These are phyloP conservation scores for Phyllosticta citriasiana DNA, from an alignment of 2,329 filamentous ascomycete genomes.

Conservation along the genomic window DNA sequence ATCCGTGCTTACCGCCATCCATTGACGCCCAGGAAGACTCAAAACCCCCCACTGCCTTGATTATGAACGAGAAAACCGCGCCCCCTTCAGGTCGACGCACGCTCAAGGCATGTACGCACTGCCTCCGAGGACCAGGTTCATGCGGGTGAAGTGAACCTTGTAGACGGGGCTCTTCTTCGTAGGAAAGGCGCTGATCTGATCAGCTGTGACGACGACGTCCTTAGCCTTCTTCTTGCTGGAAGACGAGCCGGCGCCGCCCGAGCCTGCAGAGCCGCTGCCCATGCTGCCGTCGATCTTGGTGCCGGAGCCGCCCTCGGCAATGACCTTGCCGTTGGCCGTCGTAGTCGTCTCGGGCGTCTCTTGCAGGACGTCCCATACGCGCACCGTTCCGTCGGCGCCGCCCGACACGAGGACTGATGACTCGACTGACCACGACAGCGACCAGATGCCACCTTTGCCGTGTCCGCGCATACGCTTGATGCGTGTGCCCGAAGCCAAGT, in stretches of 20 bases:
- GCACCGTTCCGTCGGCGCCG: conserved; percentile 83
- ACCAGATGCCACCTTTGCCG: conserved; percentile 87
- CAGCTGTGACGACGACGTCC: conserved; percentile 79
- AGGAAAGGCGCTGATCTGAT: conserved; percentile 89
- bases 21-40: background rate
- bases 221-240: conserved; percentile 60
- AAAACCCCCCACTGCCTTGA: too few species aligned
- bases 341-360: conserved; percentile 46
- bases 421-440: conserved; percentile 85
- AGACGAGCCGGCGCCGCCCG: conserved; percentile 13
- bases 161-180: conserved; percentile 95
- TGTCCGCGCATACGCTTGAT: conserved; percentile 93
- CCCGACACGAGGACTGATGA: conserved; percentile 83
- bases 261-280: conserved; percentile 22
- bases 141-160: conserved; percentile 85
- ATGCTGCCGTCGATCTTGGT: conserved; percentile 35
- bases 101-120: conserved; percentile 52
- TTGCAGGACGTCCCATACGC: conserved; percentile 82
- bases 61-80: too few species aligned
- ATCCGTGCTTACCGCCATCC: background rate
- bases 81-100: too few species aligned
- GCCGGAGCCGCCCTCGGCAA: conserved; percentile 39
- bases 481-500: conserved; percentile 72
- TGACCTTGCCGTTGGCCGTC: conserved; percentile 45
- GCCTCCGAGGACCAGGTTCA: conserved; percentile 86